Conservation (phyloP, 202 grass and related monocot genomes). For the Dendrocalamus latiflorus region DNA sequence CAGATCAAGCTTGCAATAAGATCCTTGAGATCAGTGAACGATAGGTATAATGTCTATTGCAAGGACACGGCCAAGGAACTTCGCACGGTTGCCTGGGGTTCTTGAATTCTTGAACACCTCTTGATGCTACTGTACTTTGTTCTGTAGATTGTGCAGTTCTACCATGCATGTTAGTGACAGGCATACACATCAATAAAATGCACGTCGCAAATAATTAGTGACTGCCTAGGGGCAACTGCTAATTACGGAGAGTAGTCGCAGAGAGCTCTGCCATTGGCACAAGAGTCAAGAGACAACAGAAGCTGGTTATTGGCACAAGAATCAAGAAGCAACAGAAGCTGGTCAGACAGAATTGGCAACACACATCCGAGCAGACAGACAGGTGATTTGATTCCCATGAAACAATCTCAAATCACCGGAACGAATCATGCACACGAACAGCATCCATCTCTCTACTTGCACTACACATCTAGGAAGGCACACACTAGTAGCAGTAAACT, state of each 20-base stretch:
- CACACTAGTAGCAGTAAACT: too few relatives aligned
- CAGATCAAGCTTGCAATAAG: not conserved
- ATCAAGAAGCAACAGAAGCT: not conserved
- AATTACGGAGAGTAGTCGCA: too few relatives aligned
- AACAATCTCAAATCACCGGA: conserved; percentile 21
- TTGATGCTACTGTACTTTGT: not conserved
- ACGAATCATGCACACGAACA: not conserved
- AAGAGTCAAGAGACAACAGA: too few relatives aligned
- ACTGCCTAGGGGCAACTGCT: not conserved
- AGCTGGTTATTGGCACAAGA: too few relatives aligned
- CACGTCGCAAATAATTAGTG: too few relatives aligned
- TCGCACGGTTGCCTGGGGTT: too few relatives aligned
- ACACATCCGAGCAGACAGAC: not conserved
- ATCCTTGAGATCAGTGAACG: not conserved
- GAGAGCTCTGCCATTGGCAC: not conserved
- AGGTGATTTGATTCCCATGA: conserved; percentile 24
- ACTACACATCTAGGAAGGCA: not conserved
- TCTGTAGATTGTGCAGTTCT: too few relatives aligned
- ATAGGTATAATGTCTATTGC: too few relatives aligned
- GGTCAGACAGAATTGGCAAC: not conserved
- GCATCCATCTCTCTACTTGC: not conserved
- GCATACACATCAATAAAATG: not conserved
- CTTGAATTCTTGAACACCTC: not conserved
- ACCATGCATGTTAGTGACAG: too few relatives aligned
- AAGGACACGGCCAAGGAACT: too few relatives aligned